Percentiles rank a stretch among this genome's conserved stretches.
Conservation (phyloP, 2,329 filamentous ascomycete species). For the Camptophora hylomeconis region DNA sequence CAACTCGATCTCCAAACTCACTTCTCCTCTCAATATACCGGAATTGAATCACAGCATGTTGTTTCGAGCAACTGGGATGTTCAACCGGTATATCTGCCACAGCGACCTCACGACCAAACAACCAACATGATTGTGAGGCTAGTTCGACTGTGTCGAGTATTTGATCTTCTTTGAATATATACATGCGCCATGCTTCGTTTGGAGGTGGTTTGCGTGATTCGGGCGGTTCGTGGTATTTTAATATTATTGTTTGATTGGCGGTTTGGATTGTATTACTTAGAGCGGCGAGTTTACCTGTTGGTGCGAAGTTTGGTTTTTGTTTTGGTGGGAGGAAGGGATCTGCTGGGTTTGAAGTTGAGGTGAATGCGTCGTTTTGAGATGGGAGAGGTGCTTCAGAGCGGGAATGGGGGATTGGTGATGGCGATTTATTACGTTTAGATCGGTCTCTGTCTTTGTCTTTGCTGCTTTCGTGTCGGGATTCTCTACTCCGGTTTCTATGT, state of each 20-base stretch:
- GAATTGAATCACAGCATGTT: constrained; percentile 93
- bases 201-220: constrained; percentile 80
- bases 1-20: constrained; percentile 73
- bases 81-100: constrained; percentile 76
- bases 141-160: constrained; percentile 73
- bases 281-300: constrained; percentile 70
- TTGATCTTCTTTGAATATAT: constrained; percentile 76
- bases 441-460: too few relatives aligned
- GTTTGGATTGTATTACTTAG: constrained; percentile 69
- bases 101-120: constrained; percentile 66
- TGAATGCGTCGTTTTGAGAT: constrained; percentile 34
- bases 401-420: constrained; percentile 5
- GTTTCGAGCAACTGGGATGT: constrained; percentile 86
- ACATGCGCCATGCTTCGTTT: constrained; percentile 73
- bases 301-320: constrained; percentile 76
- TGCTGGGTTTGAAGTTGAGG: constrained; percentile 30
- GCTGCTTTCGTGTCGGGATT: too few relatives aligned
- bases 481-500: too few relatives aligned
- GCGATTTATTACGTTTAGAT: too few relatives aligned
- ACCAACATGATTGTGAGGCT: constrained; percentile 69
- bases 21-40: constrained; percentile 70
- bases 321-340: too few relatives aligned
- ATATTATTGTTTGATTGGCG: constrained; percentile 52
- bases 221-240: constrained; percentile 92
- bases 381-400: constrained; percentile 25